These are phyloP conservation scores for Platismatia glauca DNA, from an alignment of 495 filamentous ascomycete species.

Conservation along the genomic window DNA sequence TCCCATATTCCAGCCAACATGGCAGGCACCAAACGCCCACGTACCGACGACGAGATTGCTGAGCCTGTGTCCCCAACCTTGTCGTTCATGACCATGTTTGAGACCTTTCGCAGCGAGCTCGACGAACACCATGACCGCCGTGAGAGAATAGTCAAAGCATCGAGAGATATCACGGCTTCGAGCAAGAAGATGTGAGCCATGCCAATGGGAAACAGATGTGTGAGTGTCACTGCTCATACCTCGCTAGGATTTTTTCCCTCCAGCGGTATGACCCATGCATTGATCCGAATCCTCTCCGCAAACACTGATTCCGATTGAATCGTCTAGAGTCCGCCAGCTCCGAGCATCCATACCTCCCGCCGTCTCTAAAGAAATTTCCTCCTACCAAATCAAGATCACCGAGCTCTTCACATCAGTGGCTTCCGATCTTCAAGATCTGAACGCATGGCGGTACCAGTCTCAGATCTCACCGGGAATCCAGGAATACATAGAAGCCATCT, in stretches of 20 bases:
- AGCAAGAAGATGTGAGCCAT: slow-evolving; percentile 87
- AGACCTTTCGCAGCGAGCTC: slow-evolving; percentile 72
- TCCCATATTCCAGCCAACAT: slow-evolving; percentile 11
- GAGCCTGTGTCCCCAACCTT: slow-evolving; percentile 1
- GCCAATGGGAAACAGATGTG: slow-evolving; percentile 1
- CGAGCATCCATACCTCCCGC: slow-evolving; percentile 52
- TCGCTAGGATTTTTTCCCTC: slow-evolving; percentile 74
- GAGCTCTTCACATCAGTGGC: slow-evolving; percentile 57
- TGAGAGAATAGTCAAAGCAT: slow-evolving; percentile 79
- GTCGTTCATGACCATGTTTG: slow-evolving; percentile 65
- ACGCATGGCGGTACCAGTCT: slow-evolving; percentile 71
- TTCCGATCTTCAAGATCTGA: slow-evolving; percentile 64
- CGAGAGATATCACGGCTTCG: slow-evolving; percentile 79
- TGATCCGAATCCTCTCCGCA: slow-evolving; percentile 1
- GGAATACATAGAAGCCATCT: slow-evolving; percentile 82
- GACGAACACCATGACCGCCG: slow-evolving; percentile 92
- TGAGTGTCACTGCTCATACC: slow-evolving; percentile 6
- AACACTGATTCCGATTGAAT: background rate
- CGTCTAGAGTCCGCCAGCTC: slow-evolving; percentile 53
- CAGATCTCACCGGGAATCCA: slow-evolving; percentile 74
- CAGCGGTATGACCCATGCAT: slow-evolving; percentile 55
- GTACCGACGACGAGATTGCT: slow-evolving; percentile 24
- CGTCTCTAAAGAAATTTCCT: slow-evolving; percentile 55
- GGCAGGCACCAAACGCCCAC: slow-evolving; percentile 44
- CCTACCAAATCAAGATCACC: slow-evolving; percentile 56